phyloP scores from a whole-genome alignment of 2,329 filamentous ascomycete species.

The Trichoderma arundinaceum region DNA sequence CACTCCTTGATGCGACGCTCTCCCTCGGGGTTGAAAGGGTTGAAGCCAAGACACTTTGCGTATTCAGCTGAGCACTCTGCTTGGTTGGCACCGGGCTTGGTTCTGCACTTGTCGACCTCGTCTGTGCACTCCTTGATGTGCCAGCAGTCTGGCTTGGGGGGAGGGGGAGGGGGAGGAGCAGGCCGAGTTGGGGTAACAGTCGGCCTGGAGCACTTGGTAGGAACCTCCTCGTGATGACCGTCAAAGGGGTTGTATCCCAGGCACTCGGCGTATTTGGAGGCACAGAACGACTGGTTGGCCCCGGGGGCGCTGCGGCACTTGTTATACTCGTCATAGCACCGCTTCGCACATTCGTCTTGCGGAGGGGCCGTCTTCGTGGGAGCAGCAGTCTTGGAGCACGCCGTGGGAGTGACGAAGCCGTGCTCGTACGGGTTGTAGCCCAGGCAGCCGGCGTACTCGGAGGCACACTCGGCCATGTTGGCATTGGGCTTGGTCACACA shows the following conservation, averaged over 20 bases:
- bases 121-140: constrained; percentile 7
- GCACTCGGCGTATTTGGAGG: constrained; percentile 33
- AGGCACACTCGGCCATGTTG: constrained; percentile 38
- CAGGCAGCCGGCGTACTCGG: constrained; percentile 33
- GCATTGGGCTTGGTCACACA: constrained; percentile 18
- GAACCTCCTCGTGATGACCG: neutral
- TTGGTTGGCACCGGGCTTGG: constrained; percentile 8
- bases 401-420: constrained; percentile 33
- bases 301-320: neutral
- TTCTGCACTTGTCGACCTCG: neutral
- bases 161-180: neutral
- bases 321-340: constrained; percentile 17
- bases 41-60: constrained; percentile 21
- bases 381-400: constrained; percentile 35
- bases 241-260: constrained; percentile 27
- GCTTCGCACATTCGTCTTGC: neutral
- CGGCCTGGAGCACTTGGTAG: constrained; percentile 6
- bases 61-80: constrained; percentile 15
- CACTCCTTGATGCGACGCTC: neutral
- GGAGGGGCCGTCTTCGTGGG: constrained; percentile 29
- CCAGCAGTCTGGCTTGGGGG: constrained; percentile 12
- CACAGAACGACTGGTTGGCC: constrained; percentile 33
- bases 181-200: neutral
- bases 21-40: neutral
- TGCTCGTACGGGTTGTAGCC: constrained; percentile 32